A percentile compares a stretch with the other conserved stretches of the same genome.
Evolutionary conservation across 176 grass and related monocot species (phyloP).

Genomic region (Melocanna baccifera): DNA sequence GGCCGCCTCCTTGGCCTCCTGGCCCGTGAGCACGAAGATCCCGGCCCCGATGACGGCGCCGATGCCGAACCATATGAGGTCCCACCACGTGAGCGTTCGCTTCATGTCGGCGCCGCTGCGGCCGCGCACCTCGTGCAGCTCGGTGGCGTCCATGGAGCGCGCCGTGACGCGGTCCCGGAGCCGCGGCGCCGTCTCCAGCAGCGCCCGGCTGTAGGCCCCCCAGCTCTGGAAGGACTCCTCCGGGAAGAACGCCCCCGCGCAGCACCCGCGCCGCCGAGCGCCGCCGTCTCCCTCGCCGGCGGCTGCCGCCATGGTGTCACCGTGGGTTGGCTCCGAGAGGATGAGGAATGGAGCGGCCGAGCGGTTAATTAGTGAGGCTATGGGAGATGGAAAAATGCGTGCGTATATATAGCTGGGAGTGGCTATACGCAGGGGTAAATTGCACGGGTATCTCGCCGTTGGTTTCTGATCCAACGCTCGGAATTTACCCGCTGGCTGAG

Average conservation of each 20-base stretch:
- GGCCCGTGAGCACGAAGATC: conserved; percentile 85
- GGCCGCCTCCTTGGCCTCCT: conserved; percentile 41
- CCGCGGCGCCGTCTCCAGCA: conserved; percentile 50
- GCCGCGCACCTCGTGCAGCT: conserved; percentile 71
- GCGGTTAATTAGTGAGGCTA: background rate
- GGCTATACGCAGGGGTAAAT: background rate
- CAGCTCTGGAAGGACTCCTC: conserved; percentile 90
- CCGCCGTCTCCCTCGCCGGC: conserved; percentile 11
- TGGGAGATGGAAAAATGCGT: too few relatives aligned
- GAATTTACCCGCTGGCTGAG: background rate
- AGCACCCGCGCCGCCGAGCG: conserved; percentile 35
- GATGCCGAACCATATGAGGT: conserved; percentile 75
- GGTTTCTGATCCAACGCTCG: background rate
- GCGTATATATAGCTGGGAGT: background rate
- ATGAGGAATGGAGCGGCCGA: too few relatives aligned
- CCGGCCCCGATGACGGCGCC: conserved; percentile 86
- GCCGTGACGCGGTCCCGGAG: conserved; percentile 59
- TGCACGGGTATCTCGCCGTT: background rate
- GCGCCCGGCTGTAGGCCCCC: conserved; percentile 56
- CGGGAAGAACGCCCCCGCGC: conserved; percentile 65
- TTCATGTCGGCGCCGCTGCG: conserved; percentile 83
- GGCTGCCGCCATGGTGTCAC: conserved; percentile 29
- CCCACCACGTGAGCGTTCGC: conserved; percentile 75
- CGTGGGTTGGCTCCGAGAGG: background rate
- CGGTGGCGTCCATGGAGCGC: conserved; percentile 53